Percentiles rank a stretch among this genome's conserved stretches.
These are phyloP conservation scores for Aspergillus pseudoterreus DNA, from an alignment of 2,329 filamentous ascomycete genomes.

Conservation along the genomic window DNA sequence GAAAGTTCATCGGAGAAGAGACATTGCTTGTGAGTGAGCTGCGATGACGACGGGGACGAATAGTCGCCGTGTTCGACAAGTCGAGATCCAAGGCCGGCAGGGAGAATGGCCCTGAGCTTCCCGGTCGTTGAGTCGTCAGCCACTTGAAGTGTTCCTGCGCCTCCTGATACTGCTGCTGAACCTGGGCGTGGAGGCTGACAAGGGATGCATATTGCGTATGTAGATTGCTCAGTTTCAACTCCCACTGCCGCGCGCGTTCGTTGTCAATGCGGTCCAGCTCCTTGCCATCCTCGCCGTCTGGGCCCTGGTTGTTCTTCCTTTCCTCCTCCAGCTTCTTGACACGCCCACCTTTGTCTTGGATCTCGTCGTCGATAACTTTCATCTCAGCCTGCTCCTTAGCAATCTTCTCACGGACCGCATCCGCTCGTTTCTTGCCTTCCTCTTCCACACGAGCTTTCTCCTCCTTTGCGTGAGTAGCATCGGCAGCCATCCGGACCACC, in stretches of 20 bases:
- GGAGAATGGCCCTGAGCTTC: constrained; percentile 38
- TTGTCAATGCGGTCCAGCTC: constrained; percentile 49
- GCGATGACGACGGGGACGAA: constrained; percentile 44
- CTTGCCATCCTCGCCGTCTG: constrained; percentile 48
- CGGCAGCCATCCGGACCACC: constrained; percentile 49
- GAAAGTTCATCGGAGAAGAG: constrained; percentile 43
- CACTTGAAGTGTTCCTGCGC: constrained; percentile 44
- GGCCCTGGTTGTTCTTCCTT: constrained; percentile 47
- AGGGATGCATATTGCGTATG: constrained; percentile 42
- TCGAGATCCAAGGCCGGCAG: constrained; percentile 42
- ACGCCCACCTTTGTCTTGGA: constrained; percentile 57
- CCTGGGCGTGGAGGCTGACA: constrained; percentile 40
- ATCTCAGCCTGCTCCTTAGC: constrained; percentile 46
- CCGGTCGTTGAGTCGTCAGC: constrained; percentile 37
- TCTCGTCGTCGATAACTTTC: constrained; percentile 58
- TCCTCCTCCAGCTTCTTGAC: constrained; percentile 62
- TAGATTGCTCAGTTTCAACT: constrained; percentile 40
- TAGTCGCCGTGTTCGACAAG: constrained; percentile 36
- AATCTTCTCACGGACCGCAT: constrained; percentile 43
- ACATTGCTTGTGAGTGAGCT: constrained; percentile 46
- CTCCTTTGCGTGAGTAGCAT: constrained; percentile 43
- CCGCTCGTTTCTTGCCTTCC: constrained; percentile 36
- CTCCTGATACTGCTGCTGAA: constrained; percentile 44
- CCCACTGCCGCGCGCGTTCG: constrained; percentile 47
- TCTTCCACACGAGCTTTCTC: constrained; percentile 42